These are phyloP conservation scores for Phytomonas francai DNA, from an alignment of 208 protist species.

Conservation along the genomic window DNA sequence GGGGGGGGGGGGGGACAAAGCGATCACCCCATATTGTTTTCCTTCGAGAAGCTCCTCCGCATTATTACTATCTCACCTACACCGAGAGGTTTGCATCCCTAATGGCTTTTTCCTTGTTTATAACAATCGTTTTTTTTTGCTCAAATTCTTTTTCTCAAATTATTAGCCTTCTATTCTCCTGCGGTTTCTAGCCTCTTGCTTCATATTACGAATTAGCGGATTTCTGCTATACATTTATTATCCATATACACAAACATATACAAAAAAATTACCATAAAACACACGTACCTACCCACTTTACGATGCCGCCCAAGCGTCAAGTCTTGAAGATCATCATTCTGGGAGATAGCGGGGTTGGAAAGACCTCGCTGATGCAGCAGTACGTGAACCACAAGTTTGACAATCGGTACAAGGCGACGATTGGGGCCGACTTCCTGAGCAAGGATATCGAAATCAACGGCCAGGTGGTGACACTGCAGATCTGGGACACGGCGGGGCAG, in stretches of 20 bases:
- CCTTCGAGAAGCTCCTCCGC: too few relatives aligned
- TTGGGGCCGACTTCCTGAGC: conserved; percentile 99
- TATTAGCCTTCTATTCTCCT: conserved; percentile 2
- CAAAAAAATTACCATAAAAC: neutral
- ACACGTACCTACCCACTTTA: neutral
- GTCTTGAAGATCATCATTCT: conserved; percentile 92
- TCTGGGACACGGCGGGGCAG: conserved; percentile 95
- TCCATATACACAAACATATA: neutral
- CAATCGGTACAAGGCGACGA: conserved; percentile 99
- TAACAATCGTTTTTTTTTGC: conserved; percentile 5
- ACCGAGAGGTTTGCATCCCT: too few relatives aligned
- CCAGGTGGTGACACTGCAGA: conserved; percentile 94
- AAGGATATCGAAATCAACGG: conserved; percentile 97
- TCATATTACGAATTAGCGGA: neutral
- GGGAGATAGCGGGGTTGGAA: conserved; percentile 90
- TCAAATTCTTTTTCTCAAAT: conserved; percentile 1
- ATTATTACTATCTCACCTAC: too few relatives aligned
- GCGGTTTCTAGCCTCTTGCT: too few relatives aligned
- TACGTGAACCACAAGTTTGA: conserved; percentile 89
- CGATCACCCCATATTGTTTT: too few relatives aligned
- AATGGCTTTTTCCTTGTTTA: too few relatives aligned
- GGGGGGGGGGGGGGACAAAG: too few relatives aligned
- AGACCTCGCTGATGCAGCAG: conserved; percentile 90
- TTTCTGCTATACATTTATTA: neutral
- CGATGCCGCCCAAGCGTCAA: conserved; percentile 60